Evolutionary conservation across 1,139 yeast genomes (phyloP).

Genomic region (Yamadazyma diospyri): DNA sequence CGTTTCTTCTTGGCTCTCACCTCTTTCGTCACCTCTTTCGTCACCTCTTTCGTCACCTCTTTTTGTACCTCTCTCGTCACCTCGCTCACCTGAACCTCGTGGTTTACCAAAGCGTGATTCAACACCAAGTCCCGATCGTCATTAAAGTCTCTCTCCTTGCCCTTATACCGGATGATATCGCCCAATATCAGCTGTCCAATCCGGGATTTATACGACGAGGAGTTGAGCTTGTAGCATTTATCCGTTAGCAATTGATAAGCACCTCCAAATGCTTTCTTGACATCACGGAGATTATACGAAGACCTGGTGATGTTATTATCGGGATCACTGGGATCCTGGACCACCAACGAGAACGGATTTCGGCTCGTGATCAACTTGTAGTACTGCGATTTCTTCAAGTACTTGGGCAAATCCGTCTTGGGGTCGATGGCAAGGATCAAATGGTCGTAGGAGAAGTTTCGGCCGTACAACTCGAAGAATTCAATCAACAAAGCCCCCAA

Average conservation of each 20-base stretch:
- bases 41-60: slow-evolving; percentile 12
- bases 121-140: slow-evolving; percentile 68
- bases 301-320: slow-evolving; percentile 83
- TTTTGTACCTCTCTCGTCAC: slow-evolving; percentile 7
- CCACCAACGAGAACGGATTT: slow-evolving; percentile 65
- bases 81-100: slow-evolving; percentile 19
- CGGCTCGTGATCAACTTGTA: slow-evolving; percentile 52
- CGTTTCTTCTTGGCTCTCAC: slow-evolving; percentile 11
- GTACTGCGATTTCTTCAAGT: slow-evolving; percentile 54
- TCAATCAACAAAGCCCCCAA: slow-evolving; percentile 87
- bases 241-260: slow-evolving; percentile 80
- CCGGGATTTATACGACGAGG: slow-evolving; percentile 65
- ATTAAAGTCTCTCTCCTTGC: slow-evolving; percentile 72
- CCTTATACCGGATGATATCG: slow-evolving; percentile 72
- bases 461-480: slow-evolving; percentile 93
- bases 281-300: slow-evolving; percentile 74
- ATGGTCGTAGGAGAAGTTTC: slow-evolving; percentile 82
- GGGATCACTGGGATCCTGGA: slow-evolving; percentile 88
- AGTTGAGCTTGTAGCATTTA: slow-evolving; percentile 56
- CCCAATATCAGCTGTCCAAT: slow-evolving; percentile 77
- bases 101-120: slow-evolving; percentile 52
- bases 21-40: slow-evolving; percentile 1
- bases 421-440: slow-evolving; percentile 63
- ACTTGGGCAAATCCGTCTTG: slow-evolving; percentile 46
- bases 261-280: slow-evolving; percentile 86